phyloP scores from a whole-genome alignment of 73 alveolate genomes.

The Blepharisma stoltei region DNA sequence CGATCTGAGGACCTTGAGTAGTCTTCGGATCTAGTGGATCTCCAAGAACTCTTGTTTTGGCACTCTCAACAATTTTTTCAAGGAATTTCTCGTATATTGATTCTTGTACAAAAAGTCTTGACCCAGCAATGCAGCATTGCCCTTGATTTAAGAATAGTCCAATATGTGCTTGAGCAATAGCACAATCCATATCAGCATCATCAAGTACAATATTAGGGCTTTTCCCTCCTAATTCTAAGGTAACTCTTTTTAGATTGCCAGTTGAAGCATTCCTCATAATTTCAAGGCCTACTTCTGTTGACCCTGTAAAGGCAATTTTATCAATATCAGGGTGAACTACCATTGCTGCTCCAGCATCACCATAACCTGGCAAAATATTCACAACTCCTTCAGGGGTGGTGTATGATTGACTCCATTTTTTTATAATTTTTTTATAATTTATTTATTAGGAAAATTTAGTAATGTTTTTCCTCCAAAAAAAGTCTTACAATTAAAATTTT shows the following conservation, averaged over 20 bases:
- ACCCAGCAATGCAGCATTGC: conserved; percentile 82
- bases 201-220: conserved; percentile 77
- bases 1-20: conserved; percentile 82
- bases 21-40: conserved; percentile 70
- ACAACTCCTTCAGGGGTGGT: conserved; percentile 90
- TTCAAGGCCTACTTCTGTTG: conserved; percentile 78
- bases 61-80: conserved; percentile 54
- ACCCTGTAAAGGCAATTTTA: conserved; percentile 90
- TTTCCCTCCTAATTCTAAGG: conserved; percentile 93
- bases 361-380: conserved; percentile 78
- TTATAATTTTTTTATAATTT: too few relatives aligned
- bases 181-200: conserved; percentile 86
- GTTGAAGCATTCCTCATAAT: conserved; percentile 59
- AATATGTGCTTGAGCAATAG: conserved; percentile 67
- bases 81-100: conserved; percentile 80
- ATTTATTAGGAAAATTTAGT: too few relatives aligned
- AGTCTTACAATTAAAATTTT: too few relatives aligned
- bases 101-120: conserved; percentile 86
- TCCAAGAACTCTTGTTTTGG: conserved; percentile 67
- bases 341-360: conserved; percentile 76
- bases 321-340: conserved; percentile 70
- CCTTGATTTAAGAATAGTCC: conserved; percentile 80
- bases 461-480: too few relatives aligned
- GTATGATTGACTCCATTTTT: too few relatives aligned
- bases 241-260: conserved; percentile 67